A percentile compares a stretch with the other conserved stretches of the same genome.
phyloP scores from a whole-genome alignment of 78 protist genomes.

The Chrysochromulina tobinii region DNA sequence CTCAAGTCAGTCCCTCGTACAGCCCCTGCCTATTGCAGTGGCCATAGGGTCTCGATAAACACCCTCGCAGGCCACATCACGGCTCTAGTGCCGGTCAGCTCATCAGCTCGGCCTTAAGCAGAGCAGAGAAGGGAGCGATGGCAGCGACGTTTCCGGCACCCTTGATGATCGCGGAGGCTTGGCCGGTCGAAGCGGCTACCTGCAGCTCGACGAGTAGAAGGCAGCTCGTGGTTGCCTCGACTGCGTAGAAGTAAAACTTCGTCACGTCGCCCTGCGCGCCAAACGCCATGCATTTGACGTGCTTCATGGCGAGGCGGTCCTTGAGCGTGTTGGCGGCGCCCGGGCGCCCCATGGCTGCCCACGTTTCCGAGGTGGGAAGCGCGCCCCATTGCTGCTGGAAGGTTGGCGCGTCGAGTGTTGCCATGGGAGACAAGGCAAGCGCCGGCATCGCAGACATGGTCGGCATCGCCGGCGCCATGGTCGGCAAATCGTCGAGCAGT shows the following conservation, averaged over 20 bases:
- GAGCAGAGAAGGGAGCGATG: no score
- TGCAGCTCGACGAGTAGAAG: neutral
- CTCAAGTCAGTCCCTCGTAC: no score
- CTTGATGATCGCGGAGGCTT: neutral
- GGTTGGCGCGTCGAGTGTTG: neutral
- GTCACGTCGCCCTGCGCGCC: neutral
- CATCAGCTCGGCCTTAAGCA: no score
- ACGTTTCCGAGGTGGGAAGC: neutral
- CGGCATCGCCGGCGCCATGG: neutral
- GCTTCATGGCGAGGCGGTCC: neutral
- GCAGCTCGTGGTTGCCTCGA: neutral
- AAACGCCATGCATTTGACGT: constrained; percentile 27
- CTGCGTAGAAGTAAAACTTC: constrained; percentile 25
- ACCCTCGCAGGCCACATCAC: no score
- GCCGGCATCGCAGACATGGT: neutral
- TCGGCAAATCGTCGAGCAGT: neutral
- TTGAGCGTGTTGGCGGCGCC: neutral
- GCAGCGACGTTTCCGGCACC: neutral
- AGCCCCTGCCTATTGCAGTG: no score
- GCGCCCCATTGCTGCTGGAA: neutral
- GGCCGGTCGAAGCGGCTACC: neutral
- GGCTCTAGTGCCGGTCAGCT: no score
- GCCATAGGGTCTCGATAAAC: no score
- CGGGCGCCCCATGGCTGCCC: neutral
- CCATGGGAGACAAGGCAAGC: neutral